Base-by-base conservation (phyloP, 2,329 filamentous ascomycete genomes). In the Colletotrichum shisoi region DNA sequence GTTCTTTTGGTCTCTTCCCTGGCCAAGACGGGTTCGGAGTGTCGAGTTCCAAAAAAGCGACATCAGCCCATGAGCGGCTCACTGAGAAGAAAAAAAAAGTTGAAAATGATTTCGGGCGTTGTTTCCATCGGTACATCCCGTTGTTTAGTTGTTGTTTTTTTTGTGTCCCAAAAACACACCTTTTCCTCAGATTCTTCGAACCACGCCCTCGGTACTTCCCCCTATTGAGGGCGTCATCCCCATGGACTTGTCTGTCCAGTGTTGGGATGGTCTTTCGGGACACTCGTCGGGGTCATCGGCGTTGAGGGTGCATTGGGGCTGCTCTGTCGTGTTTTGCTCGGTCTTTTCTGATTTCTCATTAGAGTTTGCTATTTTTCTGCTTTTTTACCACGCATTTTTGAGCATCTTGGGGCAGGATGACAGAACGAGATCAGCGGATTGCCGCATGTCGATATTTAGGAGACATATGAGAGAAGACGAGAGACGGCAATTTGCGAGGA, bases 231-330 rank as follows among this genome's bases (percentile, higher is more conserved):
- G 34, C n/a, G 45, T 39, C 57, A 42, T 24, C 45, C 45, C 19
- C 15, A 3, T 46, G 42, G 40, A 9, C 39, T 15, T 44, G 27
- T 40, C 34, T 21, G 37, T 42, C 34, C 34, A 13, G 17, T 21
- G 17, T 44, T 13, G 46, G 37, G 60, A 48, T 48, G 45, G 46
- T 56, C 46, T 39, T 64, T 44, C 34, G 19, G 44, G 24, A 53
- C 51, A 9, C 19, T 39, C 13, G 49, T 27, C 24, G 46, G 64
- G 49, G 44, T 49, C 17, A 58, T 59, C 12, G 64, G 64, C 61
- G 64, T 67, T 67, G 61, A 64, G 64, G 64, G 54, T 67, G 64
- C 64, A 67, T 64, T 40, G 61, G 61, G 54, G 61, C 64, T 59
- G 54, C 44, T 64, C 45, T 42, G 62, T 64, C 19, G 37, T 49